Base-by-base conservation (phyloP, 2,329 filamentous ascomycete species). In the Fusarium sp. region DNA sequence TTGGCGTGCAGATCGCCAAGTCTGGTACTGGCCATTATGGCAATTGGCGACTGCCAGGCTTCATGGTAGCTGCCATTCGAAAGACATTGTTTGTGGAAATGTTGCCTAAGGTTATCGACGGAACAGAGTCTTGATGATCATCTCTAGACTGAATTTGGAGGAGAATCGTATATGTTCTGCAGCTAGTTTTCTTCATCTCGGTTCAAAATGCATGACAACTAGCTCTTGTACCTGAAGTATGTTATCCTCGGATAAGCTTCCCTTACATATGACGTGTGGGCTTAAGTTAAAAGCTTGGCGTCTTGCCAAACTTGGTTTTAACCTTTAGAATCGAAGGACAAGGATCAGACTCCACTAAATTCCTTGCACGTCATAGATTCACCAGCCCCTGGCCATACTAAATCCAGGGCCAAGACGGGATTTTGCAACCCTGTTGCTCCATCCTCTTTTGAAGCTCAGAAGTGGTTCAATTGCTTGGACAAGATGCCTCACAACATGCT, bases 401-500 rank as follows among this genome's bases (percentile, higher is more conserved):
- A 40, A 59, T 38, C 33, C 38, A 59, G 28, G 17, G 20, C 26
- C 38, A 14, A 53, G 36, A 28, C 38, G 18, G 24, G n/a, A 26
- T 28, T 17, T 7, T 42, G 17, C 20, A 36, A 33, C 20, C 15
- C 31, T 22, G 24, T 7, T 26, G 24, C 4, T 36, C 18, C 3
- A 22, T 49, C 28, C 28, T 49, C 4, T 43, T 28, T 2, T 13
- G 7, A 15, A 6, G 6, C 43, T 11, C 3, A 22, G 17, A 58
- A 18, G 18, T 34, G 34, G 18, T n/a, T 13, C 15, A 18, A 17
- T 38, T 10, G 14, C n/a, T 9, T 22, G 20, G 36, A n/a, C 8
- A 60, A 13, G 18, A 71, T 71, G 69, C 18, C 42, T 51, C 22
- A 42, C 7, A 18, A 26, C n/a, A 45, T 72, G n/a, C 26, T 45